phyloP scores from a whole-genome alignment of 306 rosid genomes.

The Gastrolobium villosum region DNA sequence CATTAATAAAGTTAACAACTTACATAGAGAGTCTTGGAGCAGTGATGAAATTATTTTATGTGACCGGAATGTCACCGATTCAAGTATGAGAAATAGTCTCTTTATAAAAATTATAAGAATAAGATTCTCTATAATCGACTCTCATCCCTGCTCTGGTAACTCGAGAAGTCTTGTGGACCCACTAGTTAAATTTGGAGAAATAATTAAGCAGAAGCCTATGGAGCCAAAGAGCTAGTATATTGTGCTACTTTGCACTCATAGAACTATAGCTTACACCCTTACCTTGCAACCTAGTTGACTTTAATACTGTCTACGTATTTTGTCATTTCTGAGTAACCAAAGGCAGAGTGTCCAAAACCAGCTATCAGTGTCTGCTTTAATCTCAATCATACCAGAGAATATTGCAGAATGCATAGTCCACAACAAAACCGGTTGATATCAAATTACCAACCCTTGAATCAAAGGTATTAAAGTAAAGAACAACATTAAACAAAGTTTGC shows the following conservation, averaged over 20 bases:
- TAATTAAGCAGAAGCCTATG: constrained; percentile 25
- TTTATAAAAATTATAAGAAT: too few species aligned
- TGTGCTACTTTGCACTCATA: constrained; percentile 24
- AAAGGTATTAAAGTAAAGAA: background rate
- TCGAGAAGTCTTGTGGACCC: background rate
- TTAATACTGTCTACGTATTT: constrained; percentile 16
- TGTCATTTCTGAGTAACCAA: constrained; percentile 28
- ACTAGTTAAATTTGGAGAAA: constrained; percentile 14
- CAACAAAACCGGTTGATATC: constrained; percentile 22
- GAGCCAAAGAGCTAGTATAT: background rate
- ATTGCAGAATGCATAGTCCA: constrained; percentile 29
- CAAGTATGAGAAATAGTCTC: too few species aligned
- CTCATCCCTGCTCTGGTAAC: too few species aligned
- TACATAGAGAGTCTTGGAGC: too few species aligned
- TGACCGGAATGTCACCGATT: too few species aligned
- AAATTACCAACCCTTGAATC: constrained; percentile 37
- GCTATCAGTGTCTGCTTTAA: constrained; percentile 34
- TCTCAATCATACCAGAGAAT: constrained; percentile 41
- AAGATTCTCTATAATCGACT: too few species aligned
- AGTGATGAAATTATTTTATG: background rate
- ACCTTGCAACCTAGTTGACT: constrained; percentile 34
- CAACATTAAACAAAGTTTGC: constrained; percentile 30
- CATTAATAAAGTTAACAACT: background rate
- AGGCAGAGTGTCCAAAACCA: constrained; percentile 30
- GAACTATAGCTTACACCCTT: constrained; percentile 7